Evolutionary conservation across 169 alveolate genomes (phyloP), one percentile per base, ranked within the genome.

Genomic region (Plasmodium ovale): DNA sequence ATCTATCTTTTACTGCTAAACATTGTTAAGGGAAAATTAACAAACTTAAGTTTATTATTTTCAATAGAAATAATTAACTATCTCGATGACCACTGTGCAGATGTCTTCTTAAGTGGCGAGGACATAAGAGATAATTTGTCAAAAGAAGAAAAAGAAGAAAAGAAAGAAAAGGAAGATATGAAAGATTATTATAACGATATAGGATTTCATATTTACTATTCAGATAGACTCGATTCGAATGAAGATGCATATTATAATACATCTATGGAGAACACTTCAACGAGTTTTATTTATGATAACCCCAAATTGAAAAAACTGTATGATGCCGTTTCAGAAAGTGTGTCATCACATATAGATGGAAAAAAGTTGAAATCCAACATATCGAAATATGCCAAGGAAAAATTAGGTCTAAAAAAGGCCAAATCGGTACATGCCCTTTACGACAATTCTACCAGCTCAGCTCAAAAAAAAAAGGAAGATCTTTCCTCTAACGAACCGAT

Each of bases 11-110:
- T 82, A 59, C 21, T 82, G 0, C 62, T 49, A 14, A 53, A 82
- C 44, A 64, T 82, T 37, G 29, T 67, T 49, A 82, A n/a, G 37
- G 90, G 90, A 0, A 65, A 82, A n/a, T 82, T 82, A 44, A 64
- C 69, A 25, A 82, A 82, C 58, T 58, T 82, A 44, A 82, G 90
- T 53, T 58, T 82, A 33, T 69, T 82, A 82, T 82, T 82, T 82
- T 51, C 90, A 1, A n/a, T 82, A 27, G 90, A 82, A 29, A 65
- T 82, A n/a, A 65, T 65, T 31, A 82, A 82, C 23, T 82, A 82
- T 58, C 69, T 82, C 21, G 71, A 82, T 49, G 69, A 51, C 29
- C 53, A 82, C 49, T 82, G 90, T 65, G 84, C 64, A 39, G 82
- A 82, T 12, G 27, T 65, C 19, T 44, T 47, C 12, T 1, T 70